phyloP scores from a whole-genome alignment of 345 rosid genomes.

The Lepidium didymum region DNA sequence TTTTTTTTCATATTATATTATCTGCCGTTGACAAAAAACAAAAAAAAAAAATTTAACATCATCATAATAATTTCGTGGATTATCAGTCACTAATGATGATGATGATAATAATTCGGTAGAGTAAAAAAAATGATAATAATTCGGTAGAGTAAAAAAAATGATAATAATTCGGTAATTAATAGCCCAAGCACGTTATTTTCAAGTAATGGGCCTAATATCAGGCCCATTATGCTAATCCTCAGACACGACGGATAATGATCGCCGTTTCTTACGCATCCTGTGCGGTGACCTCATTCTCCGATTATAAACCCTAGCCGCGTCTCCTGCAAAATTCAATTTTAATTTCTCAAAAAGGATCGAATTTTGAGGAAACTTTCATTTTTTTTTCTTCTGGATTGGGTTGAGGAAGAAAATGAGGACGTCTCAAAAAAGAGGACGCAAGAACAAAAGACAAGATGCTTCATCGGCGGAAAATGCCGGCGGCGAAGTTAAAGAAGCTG shows the following conservation, averaged over 20 bases:
- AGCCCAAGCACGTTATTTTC: background rate
- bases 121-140: too few relatives aligned
- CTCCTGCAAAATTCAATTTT: background rate
- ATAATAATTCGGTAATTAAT: background rate
- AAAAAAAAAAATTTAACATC: too few relatives aligned
- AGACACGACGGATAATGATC: conserved; percentile 12
- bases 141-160: too few relatives aligned
- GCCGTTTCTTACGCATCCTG: conserved; percentile 10
- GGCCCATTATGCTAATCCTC: background rate
- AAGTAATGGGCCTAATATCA: background rate
- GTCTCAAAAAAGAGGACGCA: conserved; percentile 25
- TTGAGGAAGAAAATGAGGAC: background rate
- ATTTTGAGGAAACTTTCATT: background rate
- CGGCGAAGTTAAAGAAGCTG: conserved; percentile 20
- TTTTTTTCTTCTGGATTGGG: conserved; percentile 1
- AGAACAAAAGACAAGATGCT: conserved; percentile 16
- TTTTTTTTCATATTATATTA: too few relatives aligned
- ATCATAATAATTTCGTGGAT: too few relatives aligned
- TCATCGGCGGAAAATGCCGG: conserved; percentile 18
- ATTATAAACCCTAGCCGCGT: conserved; percentile 28
- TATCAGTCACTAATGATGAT: background rate
- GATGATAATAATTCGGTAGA: too few relatives aligned
- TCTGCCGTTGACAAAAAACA: too few relatives aligned
- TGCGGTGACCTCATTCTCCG: background rate
- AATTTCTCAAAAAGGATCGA: background rate